Percentiles rank a stretch among this genome's conserved stretches.
Conservation (phyloP, 139 green algal genomes). For the Ulvella scutata region DNA sequence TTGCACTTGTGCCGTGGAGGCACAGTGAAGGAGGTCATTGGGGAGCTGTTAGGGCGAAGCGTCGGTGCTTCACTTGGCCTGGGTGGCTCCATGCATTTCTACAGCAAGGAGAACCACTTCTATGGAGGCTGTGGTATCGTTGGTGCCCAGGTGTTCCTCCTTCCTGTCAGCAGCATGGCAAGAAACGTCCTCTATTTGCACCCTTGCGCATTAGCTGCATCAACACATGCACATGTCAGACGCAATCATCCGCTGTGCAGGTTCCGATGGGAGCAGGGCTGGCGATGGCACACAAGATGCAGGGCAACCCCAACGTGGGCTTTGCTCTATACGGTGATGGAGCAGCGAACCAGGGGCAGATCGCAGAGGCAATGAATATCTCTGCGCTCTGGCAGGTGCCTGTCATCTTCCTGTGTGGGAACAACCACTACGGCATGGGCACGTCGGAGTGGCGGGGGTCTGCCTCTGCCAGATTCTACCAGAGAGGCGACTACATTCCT, state of each 20-base stretch:
- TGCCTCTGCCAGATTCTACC: slow-evolving; percentile 84
- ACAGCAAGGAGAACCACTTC: slow-evolving; percentile 76
- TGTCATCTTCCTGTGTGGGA: slow-evolving; percentile 92
- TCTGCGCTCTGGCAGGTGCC: slow-evolving; percentile 90
- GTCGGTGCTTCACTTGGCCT: slow-evolving; percentile 50
- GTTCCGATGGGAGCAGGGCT: slow-evolving; percentile 83
- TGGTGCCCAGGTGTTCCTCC: slow-evolving; percentile 62
- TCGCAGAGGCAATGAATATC: slow-evolving; percentile 98
- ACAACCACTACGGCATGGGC: slow-evolving; percentile 99
- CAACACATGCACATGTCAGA: too few species aligned
- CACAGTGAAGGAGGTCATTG: slow-evolving; percentile 72
- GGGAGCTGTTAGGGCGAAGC: slow-evolving; percentile 82
- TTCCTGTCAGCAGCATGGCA: too few species aligned
- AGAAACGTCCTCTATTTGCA: too few species aligned
- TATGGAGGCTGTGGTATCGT: slow-evolving; percentile 96
- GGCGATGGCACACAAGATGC: slow-evolving; percentile 84
- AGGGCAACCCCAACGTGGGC: slow-evolving; percentile 54
- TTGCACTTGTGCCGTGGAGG: slow-evolving; percentile 80
- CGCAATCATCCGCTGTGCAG: too few species aligned
- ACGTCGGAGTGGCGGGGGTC: slow-evolving; percentile 78
- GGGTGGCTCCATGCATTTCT: slow-evolving; percentile 98
- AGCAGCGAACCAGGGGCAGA: slow-evolving; percentile 89
- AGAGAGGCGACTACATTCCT: slow-evolving; percentile 92
- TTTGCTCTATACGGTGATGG: slow-evolving; percentile 82
- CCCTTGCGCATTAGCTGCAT: too few species aligned